Percentiles rank a stretch among this genome's conserved stretches.
Evolutionary conservation across 495 filamentous ascomycete species (phyloP).

Genomic region (Neurospora sp.): DNA sequence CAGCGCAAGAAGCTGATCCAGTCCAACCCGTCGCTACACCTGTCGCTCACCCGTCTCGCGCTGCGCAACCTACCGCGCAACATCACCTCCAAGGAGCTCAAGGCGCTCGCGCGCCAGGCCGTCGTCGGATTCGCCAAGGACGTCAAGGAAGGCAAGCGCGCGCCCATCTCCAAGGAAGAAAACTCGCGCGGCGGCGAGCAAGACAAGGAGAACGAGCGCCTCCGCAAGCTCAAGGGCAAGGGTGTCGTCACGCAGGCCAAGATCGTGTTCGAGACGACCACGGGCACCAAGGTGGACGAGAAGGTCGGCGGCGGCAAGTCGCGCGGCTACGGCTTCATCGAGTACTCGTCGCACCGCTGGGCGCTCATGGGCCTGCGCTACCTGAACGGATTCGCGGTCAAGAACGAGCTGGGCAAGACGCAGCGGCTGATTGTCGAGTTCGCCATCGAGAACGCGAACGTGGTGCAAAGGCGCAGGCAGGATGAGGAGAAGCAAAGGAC

Average conservation of each 20-base stretch:
- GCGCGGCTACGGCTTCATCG: conserved; percentile 93
- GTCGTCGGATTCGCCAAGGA: conserved; percentile 90
- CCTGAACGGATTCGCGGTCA: conserved; percentile 75
- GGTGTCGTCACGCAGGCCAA: conserved; percentile 95
- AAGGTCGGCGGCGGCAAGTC: conserved; percentile 58
- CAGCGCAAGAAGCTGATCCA: conserved; percentile 86
- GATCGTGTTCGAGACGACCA: conserved; percentile 77
- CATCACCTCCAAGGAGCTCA: conserved; percentile 79
- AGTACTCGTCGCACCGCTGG: conserved; percentile 88
- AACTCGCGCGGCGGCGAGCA: conserved; percentile 61
- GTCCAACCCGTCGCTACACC: conserved; percentile 77
- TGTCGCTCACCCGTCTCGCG: conserved; percentile 86
- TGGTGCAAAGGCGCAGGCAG: conserved; percentile 68
- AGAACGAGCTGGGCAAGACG: conserved; percentile 37
- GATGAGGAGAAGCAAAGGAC: conserved; percentile 58
- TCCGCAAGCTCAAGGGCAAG: conserved; percentile 70
- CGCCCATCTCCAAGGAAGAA: conserved; percentile 81
- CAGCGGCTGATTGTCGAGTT: conserved; percentile 85
- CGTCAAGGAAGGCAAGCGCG: conserved; percentile 60
- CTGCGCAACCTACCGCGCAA: conserved; percentile 85
- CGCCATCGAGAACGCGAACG: conserved; percentile 95
- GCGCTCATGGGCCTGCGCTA: conserved; percentile 92
- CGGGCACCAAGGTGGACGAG: conserved; percentile 73
- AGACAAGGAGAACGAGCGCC: conserved; percentile 67
- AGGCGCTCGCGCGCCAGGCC: conserved; percentile 78